These are phyloP conservation scores for Phlegmacium glaucopus DNA, from an alignment of 768 basidiomycete genomes.

Conservation along the genomic window DNA sequence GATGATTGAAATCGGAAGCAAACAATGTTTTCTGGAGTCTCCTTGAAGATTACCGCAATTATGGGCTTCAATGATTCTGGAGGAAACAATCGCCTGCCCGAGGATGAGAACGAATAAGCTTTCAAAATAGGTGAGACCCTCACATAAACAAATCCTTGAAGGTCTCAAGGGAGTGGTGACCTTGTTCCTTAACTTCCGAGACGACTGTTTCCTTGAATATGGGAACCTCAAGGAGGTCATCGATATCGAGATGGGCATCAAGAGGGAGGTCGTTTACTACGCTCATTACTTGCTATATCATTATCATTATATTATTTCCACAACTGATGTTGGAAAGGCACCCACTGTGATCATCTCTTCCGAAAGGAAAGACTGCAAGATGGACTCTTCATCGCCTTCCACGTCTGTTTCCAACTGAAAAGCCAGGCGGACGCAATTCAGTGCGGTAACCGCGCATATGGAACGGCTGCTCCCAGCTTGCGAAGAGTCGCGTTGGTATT, in stretches of 20 bases:
- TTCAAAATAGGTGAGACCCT: neutral
- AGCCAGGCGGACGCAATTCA: constrained; percentile 12
- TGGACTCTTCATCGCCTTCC: neutral
- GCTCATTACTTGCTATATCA: constrained; percentile 7
- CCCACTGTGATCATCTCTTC: constrained; percentile 13
- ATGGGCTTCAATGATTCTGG: constrained; percentile 3
- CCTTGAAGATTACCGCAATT: constrained; percentile 7
- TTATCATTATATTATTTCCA: neutral
- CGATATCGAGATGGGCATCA: constrained; percentile 7
- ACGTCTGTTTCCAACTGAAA: constrained; percentile 9
- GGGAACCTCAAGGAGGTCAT: constrained; percentile 16
- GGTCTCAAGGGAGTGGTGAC: neutral
- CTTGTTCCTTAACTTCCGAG: neutral
- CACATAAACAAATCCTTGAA: constrained; percentile 6
- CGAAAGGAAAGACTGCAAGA: constrained; percentile 13
- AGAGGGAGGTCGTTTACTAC: constrained; percentile 4
- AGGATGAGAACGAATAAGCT: neutral
- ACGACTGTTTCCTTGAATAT: constrained; percentile 15
- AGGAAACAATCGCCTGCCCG: constrained; percentile 13
- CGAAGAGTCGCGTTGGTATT: constrained; percentile 1
- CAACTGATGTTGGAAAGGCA: neutral
- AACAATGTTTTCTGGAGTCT: constrained; percentile 9
- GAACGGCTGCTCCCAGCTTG: constrained; percentile 3
- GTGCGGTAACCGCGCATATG: constrained; percentile 7
- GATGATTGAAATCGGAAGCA: constrained; percentile 12